Evolutionary conservation across 176 grass and related monocot species (phyloP).

Genomic region (Triticum dicoccoides): DNA sequence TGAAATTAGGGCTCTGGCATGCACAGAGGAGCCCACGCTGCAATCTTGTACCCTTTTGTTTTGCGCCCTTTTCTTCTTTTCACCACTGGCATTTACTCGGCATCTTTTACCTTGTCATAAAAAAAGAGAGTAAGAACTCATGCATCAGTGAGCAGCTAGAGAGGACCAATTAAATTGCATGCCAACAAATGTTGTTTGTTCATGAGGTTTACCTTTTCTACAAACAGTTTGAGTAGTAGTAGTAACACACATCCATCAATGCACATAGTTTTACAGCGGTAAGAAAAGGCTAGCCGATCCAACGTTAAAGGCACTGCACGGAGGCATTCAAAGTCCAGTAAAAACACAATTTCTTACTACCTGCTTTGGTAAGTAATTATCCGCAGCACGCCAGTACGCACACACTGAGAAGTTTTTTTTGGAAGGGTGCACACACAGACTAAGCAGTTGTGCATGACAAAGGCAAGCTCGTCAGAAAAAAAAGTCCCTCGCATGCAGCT

Average conservation of each 20-base stretch:
- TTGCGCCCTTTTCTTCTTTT: background rate
- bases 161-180: background rate
- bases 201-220: background rate
- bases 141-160: background rate
- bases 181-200: background rate
- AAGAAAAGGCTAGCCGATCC: background rate
- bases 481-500: too few relatives aligned
- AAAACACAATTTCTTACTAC: background rate
- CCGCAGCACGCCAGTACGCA: background rate
- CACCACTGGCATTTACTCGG: background rate
- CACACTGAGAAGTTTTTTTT: background rate
- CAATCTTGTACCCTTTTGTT: slow-evolving; percentile 32
- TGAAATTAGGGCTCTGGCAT: slow-evolving; percentile 25
- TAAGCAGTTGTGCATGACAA: background rate
- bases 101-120: background rate
- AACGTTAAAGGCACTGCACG: background rate
- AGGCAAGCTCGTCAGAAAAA: background rate
- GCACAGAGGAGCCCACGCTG: slow-evolving; percentile 44
- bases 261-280: slow-evolving; percentile 5
- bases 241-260: background rate
- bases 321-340: background rate
- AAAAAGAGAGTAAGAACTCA: background rate
- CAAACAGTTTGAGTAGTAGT: background rate
- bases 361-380: background rate
- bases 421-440: background rate